These are phyloP conservation scores for Cyberlindnera misumaiensis DNA, from an alignment of 805 yeast species.

Conservation along the genomic window DNA sequence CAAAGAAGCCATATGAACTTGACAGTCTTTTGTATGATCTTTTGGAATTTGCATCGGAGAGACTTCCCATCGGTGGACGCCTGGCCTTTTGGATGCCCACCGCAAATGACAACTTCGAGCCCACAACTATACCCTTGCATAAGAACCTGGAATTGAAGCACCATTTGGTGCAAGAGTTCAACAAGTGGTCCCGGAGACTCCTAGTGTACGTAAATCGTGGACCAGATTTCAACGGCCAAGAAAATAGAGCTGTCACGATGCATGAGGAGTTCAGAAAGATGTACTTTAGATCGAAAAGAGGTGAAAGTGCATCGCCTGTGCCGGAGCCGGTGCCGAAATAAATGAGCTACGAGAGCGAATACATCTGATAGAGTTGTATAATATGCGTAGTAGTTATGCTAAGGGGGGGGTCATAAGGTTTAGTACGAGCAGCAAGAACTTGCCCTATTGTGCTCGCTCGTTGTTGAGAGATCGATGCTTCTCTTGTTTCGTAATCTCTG, in stretches of 20 bases:
- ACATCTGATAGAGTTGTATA: background rate
- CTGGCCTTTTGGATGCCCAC: conserved; percentile 98
- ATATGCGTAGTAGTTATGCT: background rate
- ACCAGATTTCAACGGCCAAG: conserved; percentile 43
- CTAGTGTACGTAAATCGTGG: conserved; percentile 72
- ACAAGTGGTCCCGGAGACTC: conserved; percentile 88
- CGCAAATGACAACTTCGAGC: conserved; percentile 76
- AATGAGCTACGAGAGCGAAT: background rate
- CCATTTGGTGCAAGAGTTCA: conserved; percentile 79
- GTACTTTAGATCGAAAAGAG: conserved; percentile 16
- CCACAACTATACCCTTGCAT: conserved; percentile 73
- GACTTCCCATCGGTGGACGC: conserved; percentile 71
- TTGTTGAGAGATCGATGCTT: conserved; percentile 23
- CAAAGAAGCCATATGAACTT: conserved; percentile 84
- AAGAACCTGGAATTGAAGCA: conserved; percentile 61
- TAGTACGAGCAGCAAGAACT: conserved; percentile 21
- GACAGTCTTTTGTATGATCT: conserved; percentile 74
- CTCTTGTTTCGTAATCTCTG: conserved; percentile 20
- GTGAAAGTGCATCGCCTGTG: background rate
- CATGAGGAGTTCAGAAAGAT: conserved; percentile 23
- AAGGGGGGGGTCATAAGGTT: conserved; percentile 1
- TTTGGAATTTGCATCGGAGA: conserved; percentile 60
- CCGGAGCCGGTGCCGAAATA: background rate
- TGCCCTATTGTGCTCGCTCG: conserved; percentile 16
- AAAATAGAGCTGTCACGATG: conserved; percentile 27